Base-by-base conservation (phyloP, 179 eudicot genomes). In the Drosera spatulata region DNA sequence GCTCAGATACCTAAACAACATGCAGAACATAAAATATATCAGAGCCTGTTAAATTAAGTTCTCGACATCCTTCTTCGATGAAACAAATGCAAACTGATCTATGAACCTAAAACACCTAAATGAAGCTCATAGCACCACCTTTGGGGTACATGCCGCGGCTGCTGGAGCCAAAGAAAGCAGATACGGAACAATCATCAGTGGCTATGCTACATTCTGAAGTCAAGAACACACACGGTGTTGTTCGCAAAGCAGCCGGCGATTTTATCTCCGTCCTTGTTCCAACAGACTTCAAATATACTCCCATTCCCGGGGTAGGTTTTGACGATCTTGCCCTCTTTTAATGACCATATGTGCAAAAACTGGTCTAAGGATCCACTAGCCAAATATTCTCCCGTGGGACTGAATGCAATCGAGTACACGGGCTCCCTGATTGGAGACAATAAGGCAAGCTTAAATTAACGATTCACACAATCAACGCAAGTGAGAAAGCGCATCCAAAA, bases 251-350 rank as follows among this genome's bases (percentile, higher is more conserved):
- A 89, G 43, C 85, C 95, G 10, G 95, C 95, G 57, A 89, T 75
- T 72, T 77, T 87, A 69, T 89, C 80, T 41, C 97, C 95, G 61
- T 84, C 95, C 68, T 82, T 87, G 70, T 89, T 89, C 97, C 97
- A 89, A 61, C 91, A 80, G 9, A 89, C 97, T 77, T 87, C 93
- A 44, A 87, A 89, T 54, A 89, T 87, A 57, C 95, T 84, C 56
- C 97, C 97, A 40, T 74, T 75, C 22, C 97, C 89, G 0, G 72
- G 65, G 72, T 79, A 89, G 2, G 91, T 84, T 72, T 76, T 87
- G 68, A 84, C 81, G 3, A 89, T 74, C 77, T 70, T 87, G 52
- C 77, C 85, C 67, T 84, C 85, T 71, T 85, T 89, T 48, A 82
- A 68, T 7, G 95, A 89, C 97, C 97, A 89, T 12, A 89, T 75